phyloP scores from a whole-genome alignment of 164 flowering plant species.

The Hamamelis virginiana region DNA sequence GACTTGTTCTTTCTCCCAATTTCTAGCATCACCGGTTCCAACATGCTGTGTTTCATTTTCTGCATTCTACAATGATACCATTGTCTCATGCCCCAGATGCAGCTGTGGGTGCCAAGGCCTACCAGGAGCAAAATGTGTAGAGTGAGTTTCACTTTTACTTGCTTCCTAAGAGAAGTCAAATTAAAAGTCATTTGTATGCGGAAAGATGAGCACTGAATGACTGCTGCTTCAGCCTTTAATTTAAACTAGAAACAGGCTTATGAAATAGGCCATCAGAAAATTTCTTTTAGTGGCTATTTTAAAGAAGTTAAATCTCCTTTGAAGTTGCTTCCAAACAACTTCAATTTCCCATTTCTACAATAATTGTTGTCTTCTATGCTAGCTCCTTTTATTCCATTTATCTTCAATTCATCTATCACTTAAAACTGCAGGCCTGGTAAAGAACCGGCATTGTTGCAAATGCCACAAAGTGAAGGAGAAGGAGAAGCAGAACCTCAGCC shows the following conservation, averaged over 20 bases:
- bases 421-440: slow-evolving; percentile 36
- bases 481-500: slow-evolving; percentile 19
- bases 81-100: slow-evolving; percentile 58
- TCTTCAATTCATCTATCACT: neutral
- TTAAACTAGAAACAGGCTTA: neutral
- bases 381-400: neutral
- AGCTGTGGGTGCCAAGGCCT: slow-evolving; percentile 63
- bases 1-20: slow-evolving; percentile 61
- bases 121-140: slow-evolving; percentile 37
- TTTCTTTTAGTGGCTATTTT: too few relatives aligned
- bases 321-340: neutral
- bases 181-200: slow-evolving; percentile 27
- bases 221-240: neutral
- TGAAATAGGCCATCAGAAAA: too few relatives aligned
- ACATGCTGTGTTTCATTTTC: slow-evolving; percentile 67
- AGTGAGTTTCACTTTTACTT: slow-evolving; percentile 55
- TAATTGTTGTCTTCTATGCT: too few relatives aligned
- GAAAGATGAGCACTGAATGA: slow-evolving; percentile 31
- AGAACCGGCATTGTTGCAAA: slow-evolving; percentile 31
- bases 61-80: slow-evolving; percentile 50
- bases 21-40: slow-evolving; percentile 41
- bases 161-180: slow-evolving; percentile 45
- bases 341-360: neutral
- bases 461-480: slow-evolving; percentile 22
- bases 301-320: too few relatives aligned